Conservation (phyloP, 2,329 filamentous ascomycete genomes). For the Sordariomycetes sp. region DNA sequence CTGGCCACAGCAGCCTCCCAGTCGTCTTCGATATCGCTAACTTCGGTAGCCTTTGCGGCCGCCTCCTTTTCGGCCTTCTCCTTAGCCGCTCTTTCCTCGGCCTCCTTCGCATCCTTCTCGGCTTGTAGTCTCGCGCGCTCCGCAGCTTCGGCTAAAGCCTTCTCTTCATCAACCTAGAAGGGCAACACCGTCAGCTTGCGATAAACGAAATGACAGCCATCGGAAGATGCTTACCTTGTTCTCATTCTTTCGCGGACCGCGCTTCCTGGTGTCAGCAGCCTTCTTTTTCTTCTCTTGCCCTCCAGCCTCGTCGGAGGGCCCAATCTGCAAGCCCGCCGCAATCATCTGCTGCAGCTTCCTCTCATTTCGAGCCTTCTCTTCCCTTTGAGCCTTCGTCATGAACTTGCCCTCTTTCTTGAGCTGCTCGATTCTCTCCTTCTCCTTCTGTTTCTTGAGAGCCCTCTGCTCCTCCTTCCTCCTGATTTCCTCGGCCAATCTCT, state of each 20-base stretch:
- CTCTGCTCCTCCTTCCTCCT: constrained; percentile 61
- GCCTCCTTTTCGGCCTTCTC: constrained; percentile 27
- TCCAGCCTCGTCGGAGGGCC: constrained; percentile 38
- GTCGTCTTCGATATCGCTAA: constrained; percentile 58
- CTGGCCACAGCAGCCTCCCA: constrained; percentile 80
- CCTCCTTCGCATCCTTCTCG: constrained; percentile 50
- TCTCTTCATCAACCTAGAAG: constrained; percentile 57
- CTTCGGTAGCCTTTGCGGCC: constrained; percentile 40
- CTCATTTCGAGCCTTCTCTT: constrained; percentile 68
- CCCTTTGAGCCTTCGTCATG: constrained; percentile 73
- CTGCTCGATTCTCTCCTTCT: constrained; percentile 77
- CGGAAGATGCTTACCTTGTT: constrained; percentile 31
- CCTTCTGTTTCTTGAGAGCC: constrained; percentile 69
- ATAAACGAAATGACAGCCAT: background rate
- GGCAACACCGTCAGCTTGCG: background rate
- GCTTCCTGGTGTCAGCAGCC: constrained; percentile 69
- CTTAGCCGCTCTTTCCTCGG: constrained; percentile 43
- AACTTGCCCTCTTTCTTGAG: constrained; percentile 81
- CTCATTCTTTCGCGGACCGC: constrained; percentile 42
- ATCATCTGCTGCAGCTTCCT: constrained; percentile 77
- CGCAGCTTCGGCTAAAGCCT: constrained; percentile 65
- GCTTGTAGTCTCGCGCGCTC: constrained; percentile 56
- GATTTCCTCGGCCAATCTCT: constrained; percentile 50
- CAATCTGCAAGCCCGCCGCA: constrained; percentile 62
- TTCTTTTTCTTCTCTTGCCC: constrained; percentile 58